A percentile compares a stretch with the other conserved stretches of the same genome.
These are phyloP conservation scores for Salinomyces thailandicus DNA, from an alignment of 2,329 filamentous ascomycete genomes.

Conservation along the genomic window DNA sequence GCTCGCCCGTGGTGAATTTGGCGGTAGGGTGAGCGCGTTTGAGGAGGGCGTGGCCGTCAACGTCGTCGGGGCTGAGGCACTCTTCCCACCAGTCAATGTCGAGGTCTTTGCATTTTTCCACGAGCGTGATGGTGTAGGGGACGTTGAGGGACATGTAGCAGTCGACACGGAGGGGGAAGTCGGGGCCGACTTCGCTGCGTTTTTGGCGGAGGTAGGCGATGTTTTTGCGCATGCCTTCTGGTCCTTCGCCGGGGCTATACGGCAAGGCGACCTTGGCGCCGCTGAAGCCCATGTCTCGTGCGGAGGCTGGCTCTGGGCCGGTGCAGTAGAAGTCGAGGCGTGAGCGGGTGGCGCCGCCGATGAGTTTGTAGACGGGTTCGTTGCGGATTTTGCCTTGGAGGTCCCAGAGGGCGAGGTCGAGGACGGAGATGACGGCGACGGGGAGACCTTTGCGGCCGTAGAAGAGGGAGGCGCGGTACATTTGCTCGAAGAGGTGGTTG, in stretches of 20 bases:
- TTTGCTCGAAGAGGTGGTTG: slow-evolving; percentile 87
- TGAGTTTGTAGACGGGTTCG: slow-evolving; percentile 89
- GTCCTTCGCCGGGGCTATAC: slow-evolving; percentile 80
- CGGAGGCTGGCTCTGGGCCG: slow-evolving; percentile 69
- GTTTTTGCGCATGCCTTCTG: slow-evolving; percentile 74
- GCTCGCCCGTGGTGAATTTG: slow-evolving; percentile 93
- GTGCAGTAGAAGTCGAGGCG: slow-evolving; percentile 90
- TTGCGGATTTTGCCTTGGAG: slow-evolving; percentile 80
- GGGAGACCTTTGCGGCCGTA: slow-evolving; percentile 89
- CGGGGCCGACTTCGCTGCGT: slow-evolving; percentile 71
- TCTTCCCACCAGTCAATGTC: slow-evolving; percentile 98
- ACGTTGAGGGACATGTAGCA: slow-evolving; percentile 97
- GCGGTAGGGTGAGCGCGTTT: slow-evolving; percentile 82
- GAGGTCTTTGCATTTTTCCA: slow-evolving; percentile 69
- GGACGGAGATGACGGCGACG: slow-evolving; percentile 84
- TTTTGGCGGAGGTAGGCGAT: slow-evolving; percentile 80
- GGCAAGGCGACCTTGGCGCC: slow-evolving; percentile 84
- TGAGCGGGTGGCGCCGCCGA: slow-evolving; percentile 78
- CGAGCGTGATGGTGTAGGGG: slow-evolving; percentile 82
- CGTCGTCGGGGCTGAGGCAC: slow-evolving; percentile 82
- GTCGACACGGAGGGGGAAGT: slow-evolving; percentile 90
- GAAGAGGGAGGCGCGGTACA: slow-evolving; percentile 95
- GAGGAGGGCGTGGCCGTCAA: slow-evolving; percentile 78
- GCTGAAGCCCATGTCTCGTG: slow-evolving; percentile 79
- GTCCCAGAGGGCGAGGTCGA: slow-evolving; percentile 89